Evolutionary conservation across 1,139 yeast species (phyloP).

Genomic region (Pichia kudriavzevii): DNA sequence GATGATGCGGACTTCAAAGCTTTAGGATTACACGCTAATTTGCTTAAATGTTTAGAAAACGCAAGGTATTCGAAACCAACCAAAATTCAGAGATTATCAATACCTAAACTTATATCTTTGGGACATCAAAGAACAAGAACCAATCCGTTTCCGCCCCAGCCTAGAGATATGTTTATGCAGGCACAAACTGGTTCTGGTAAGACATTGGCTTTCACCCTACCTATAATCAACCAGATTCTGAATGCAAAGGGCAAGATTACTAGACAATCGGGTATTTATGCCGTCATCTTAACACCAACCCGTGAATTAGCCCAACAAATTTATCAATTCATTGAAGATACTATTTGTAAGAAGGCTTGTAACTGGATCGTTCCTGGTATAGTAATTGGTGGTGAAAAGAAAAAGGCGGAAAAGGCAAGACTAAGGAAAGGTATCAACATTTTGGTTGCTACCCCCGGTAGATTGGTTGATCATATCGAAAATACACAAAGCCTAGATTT

Average conservation of each 20-base stretch:
- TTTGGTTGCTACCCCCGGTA: conserved; percentile 87
- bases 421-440: conserved; percentile 84
- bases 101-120: conserved; percentile 48
- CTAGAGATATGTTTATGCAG: conserved; percentile 70
- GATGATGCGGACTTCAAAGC: conserved; percentile 52
- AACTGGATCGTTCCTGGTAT: conserved; percentile 86
- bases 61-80: conserved; percentile 70
- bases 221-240: conserved; percentile 71
- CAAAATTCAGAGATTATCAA: conserved; percentile 70
- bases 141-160: conserved; percentile 13
- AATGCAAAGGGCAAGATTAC: conserved; percentile 37
- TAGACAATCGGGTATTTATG: conserved; percentile 82
- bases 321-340: conserved; percentile 64
- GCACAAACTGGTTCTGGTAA: conserved; percentile 98
- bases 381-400: conserved; percentile 92
- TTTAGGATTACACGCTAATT: conserved; percentile 53
- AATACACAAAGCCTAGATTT: conserved; percentile 72
- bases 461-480: conserved; percentile 86
- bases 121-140: conserved; percentile 33
- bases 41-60: conserved; percentile 51
- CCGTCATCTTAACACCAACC: conserved; percentile 82
- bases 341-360: conserved; percentile 52
- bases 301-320: conserved; percentile 94
- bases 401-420: conserved; percentile 86
- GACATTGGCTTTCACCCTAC: conserved; percentile 77